Base-by-base conservation (phyloP, 2,329 filamentous ascomycete species). In the Exophiala phaeomuriformis region DNA sequence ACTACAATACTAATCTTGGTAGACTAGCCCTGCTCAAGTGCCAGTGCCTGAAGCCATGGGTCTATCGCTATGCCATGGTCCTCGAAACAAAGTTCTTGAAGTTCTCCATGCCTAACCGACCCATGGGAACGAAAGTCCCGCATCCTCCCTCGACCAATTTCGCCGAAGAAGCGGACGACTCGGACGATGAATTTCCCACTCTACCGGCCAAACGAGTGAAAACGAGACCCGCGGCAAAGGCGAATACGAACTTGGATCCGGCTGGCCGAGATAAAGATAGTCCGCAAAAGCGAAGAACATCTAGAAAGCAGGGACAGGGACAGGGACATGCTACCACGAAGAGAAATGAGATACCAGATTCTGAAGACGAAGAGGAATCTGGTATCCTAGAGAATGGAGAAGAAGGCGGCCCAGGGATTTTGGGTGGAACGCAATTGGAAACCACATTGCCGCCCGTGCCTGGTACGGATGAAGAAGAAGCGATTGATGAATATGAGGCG, bases 401-500 rank as follows among this genome's bases (percentile, higher is more conserved):
- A 71, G 62, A 69, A 58, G 41, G 10, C 5, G 9, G 6, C 47
- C 58, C 28, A 45, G 51, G 65, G 41, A 55, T 65, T 49, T 68
- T 63, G 40, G 71, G 70, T 39, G 75, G 77, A 60, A 89, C 86
- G 8, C 84, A 86, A 51, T 73, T 90, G 43, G 86, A 90, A 63
- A 83, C 77, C 57, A 84, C 84, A 4, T 72, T 95, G 4, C 87
- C 88, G 9, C 75, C 77, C 0, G 74, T 91, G 1, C 19, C 19
- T 19, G 74, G 80, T 59, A 79, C 79, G 2, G 84, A 86, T 58
- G 77, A 84, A 61, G 77, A 84, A 61, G 78, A 86, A 54, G 86
- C 88, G 2, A 87, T 95, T 54, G 78, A 86, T 57, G 82, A 88
- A 59, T 95, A 95, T 64, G 87, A 95, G 69, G 75, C 76, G 1